These are phyloP conservation scores for Saturnispora besseyi DNA, from an alignment of 805 yeast genomes.

Conservation along the genomic window DNA sequence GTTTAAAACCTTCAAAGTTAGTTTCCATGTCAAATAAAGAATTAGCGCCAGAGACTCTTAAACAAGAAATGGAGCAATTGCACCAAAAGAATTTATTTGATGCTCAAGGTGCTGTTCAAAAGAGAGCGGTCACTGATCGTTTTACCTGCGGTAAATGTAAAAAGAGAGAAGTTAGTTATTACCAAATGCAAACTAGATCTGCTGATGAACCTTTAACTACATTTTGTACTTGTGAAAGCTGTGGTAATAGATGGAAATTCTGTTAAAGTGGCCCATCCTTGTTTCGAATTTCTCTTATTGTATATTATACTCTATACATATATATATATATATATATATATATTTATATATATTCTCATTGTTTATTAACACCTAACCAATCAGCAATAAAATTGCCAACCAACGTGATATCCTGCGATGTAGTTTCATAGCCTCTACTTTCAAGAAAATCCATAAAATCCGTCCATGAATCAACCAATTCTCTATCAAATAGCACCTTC, in stretches of 20 bases:
- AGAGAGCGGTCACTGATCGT: slow-evolving; percentile 92
- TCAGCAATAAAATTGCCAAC: slow-evolving; percentile 10
- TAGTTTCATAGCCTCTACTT: slow-evolving; percentile 1
- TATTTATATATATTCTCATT: background rate
- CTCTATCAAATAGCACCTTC: slow-evolving; percentile 7
- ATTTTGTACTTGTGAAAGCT: slow-evolving; percentile 93
- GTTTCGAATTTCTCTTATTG: background rate
- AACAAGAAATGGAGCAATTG: slow-evolving; percentile 74
- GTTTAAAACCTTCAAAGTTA: slow-evolving; percentile 54
- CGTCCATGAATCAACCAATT: slow-evolving; percentile 7
- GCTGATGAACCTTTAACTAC: slow-evolving; percentile 99
- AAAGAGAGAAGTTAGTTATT: slow-evolving; percentile 91
- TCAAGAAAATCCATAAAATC: slow-evolving; percentile 8
- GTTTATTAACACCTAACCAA: slow-evolving; percentile 5
- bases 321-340: slow-evolving; percentile 1
- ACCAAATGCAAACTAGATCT: slow-evolving; percentile 95
- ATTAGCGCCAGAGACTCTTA: slow-evolving; percentile 87
- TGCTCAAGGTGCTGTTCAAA: slow-evolving; percentile 96
- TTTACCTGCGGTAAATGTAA: slow-evolving; percentile 98
- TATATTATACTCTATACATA: background rate
- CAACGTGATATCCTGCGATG: slow-evolving; percentile 8
- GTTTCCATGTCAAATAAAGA: slow-evolving; percentile 86
- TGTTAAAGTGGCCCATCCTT: slow-evolving; percentile 34
- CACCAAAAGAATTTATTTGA: slow-evolving; percentile 86
- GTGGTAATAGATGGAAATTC: slow-evolving; percentile 98